Base-by-base conservation (phyloP, 225 moss, liverwort and hornwort genomes). In the Ulota crispa region DNA sequence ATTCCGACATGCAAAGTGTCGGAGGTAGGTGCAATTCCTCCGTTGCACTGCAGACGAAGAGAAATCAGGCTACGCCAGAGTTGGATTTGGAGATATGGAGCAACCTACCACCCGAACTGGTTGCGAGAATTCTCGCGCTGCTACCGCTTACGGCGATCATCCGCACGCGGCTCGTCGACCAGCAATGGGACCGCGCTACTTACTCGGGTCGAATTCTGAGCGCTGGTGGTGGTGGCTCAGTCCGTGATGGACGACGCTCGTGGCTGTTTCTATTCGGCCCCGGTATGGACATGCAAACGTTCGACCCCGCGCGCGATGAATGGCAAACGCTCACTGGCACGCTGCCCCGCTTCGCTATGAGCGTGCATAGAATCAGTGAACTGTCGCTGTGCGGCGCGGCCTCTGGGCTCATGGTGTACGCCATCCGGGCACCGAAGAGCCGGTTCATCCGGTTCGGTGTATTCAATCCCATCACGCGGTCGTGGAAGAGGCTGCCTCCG, bases 401-500 rank as follows among this genome's bases (percentile, higher is more conserved):
- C 24, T 76, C 77, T 0, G 88, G 90, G 6, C 53, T 90, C 64
- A 82, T 90, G 86, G 68, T 90, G 64, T 86, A 41, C 73, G 81
- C 79, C 77, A 83, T 84, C 27, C 82, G 80, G 53, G 86, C 86
- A 20, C 53, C 80, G 28, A 88, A 88, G 80, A 84, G 86, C 82
- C 84, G 77, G 20, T 91, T 89, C 81, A 28, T 77, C 41, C 62
- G 89, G 66, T 91, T 91, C 23, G 87, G 82, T 9, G 85, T 89
- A n/a, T 88, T 87, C 27, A 91, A 91, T 45, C 91, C 89, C 63
- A 82, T 91, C 12, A 91, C 91, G 31, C 82, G 74, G 50, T 89
- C 91, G 28, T 91, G 91, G 91, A 89, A 82, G 82, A 88, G 84
- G 82, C 75, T 91, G 1, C 82, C 91, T 2, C 83, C 86, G 21